Evolutionary conservation across 257 asterid genomes (phyloP), one percentile per base, ranked within the genome.

Genomic region (Avicennia marina): DNA sequence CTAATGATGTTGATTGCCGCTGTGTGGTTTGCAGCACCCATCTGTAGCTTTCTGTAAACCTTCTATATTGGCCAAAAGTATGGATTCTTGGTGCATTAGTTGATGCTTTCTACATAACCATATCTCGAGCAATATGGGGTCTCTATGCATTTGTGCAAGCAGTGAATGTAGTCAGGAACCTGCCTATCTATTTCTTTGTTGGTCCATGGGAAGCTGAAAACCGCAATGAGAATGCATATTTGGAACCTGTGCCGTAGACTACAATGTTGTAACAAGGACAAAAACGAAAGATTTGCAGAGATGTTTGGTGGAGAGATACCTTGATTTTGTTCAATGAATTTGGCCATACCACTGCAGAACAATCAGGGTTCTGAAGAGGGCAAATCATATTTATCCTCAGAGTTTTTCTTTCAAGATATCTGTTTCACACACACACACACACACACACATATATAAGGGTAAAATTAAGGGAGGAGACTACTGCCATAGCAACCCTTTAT

Each of bases 21-120:
- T n/a, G n/a, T n/a, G n/a, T n/a, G n/a, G n/a, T 67, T 68, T 81
- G 84, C 96, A 90, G 98, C 67, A 36, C 71, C 11, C 87, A 94
- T 6, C 42, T 75, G 63, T 90, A 78, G 66, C 74, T 80, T 19
- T 82, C 68, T 0, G 83, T 90, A 36, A 80, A 71, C 72, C 15
- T 82, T 8, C 55, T 63, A 11, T 82, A 77, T 65, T 96, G 96
- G 49, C 62, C 73, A 0, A 76, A 76, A 62, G 94, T 87, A 46
- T 90, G 98, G 98, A 63, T 82, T 68, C 41, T 82, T 42, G 98
- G 98, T 26, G 96, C 98, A n/a, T 61, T 90, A 31, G n/a, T 80
- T 31, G 70, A 70, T 11, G 77, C 86, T 41, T 68, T 82, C 57
- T 75, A 87, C 43, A 16, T 82, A 53, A 84, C 77, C 79, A 54